phyloP scores from a whole-genome alignment of 192 early-diverging fungal genomes.

The Umbelopsis isabellina region DNA sequence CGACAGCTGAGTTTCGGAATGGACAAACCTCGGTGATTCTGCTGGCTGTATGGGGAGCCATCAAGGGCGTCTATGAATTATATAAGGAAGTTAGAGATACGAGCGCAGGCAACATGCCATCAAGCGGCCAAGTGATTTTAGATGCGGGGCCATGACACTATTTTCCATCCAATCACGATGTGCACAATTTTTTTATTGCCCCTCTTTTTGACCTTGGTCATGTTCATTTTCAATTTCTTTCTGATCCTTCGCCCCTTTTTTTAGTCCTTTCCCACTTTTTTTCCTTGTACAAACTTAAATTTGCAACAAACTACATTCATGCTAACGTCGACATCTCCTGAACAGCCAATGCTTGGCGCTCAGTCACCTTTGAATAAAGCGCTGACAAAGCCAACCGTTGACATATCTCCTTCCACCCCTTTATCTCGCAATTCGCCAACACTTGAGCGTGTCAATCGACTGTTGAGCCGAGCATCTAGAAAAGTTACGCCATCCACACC shows the following conservation, averaged over 20 bases:
- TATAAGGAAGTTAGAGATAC: background rate
- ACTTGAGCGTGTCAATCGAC: background rate
- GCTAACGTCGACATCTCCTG: slow-evolving; percentile 13
- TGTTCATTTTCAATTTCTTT: no score
- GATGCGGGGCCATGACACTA: background rate
- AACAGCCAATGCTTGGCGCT: slow-evolving; percentile 9
- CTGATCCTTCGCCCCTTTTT: background rate
- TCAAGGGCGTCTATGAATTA: background rate
- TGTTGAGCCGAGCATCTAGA: slow-evolving; percentile 8
- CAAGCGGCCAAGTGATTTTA: background rate
- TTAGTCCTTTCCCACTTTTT: background rate
- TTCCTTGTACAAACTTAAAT: slow-evolving; percentile 1
- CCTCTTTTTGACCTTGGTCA: no score
- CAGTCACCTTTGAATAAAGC: slow-evolving; percentile 16
- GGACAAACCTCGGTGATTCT: background rate
- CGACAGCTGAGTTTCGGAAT: background rate
- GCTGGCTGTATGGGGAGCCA: background rate
- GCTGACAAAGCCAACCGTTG: slow-evolving; percentile 3
- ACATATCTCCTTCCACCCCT: slow-evolving; percentile 17
- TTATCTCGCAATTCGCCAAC: slow-evolving; percentile 20
- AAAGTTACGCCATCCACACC: slow-evolving; percentile 15
- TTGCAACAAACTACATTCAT: background rate
- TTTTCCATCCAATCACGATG: no score
- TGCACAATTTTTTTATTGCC: no score
- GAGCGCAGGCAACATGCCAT: background rate